phyloP scores from a whole-genome alignment of 83 land plant genomes.

The Picea engelmannii region DNA sequence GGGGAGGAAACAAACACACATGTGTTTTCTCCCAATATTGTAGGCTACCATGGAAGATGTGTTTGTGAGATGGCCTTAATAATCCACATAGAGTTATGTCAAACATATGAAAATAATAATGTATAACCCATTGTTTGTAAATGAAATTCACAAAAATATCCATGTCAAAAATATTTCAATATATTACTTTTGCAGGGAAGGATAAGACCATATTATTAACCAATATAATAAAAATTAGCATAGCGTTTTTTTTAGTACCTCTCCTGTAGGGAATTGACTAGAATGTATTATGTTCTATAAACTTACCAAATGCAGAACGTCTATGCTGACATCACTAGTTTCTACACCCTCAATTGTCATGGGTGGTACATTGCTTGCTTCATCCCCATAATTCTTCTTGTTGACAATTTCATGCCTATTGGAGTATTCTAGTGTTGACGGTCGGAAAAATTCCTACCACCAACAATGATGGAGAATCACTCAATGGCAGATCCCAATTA shows the following conservation, averaged over 20 bases:
- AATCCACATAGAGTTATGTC: no score
- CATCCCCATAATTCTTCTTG: slow-evolving; percentile 78
- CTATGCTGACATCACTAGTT: slow-evolving; percentile 87
- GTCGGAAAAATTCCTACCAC: no score
- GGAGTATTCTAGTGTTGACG: slow-evolving; percentile 61
- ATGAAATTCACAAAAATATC: no score
- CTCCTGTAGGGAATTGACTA: neutral
- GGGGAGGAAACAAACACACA: slow-evolving; percentile 52
- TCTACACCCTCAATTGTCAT: slow-evolving; percentile 91
- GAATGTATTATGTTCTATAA: neutral
- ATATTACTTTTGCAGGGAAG: neutral
- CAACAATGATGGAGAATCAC: no score
- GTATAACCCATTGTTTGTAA: no score
- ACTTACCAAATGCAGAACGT: slow-evolving; percentile 84
- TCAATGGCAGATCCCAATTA: no score
- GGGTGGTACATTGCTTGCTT: slow-evolving; percentile 79
- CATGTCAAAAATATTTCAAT: no score
- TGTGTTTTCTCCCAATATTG: no score
- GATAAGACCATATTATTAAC: neutral
- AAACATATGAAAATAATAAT: no score
- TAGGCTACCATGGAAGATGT: no score
- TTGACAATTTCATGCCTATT: slow-evolving; percentile 90
- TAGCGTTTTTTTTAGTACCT: neutral
- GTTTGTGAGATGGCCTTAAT: no score
- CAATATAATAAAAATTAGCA: neutral